Conservation (phyloP, 129 eudicot species). For the Tagetes patula region DNA sequence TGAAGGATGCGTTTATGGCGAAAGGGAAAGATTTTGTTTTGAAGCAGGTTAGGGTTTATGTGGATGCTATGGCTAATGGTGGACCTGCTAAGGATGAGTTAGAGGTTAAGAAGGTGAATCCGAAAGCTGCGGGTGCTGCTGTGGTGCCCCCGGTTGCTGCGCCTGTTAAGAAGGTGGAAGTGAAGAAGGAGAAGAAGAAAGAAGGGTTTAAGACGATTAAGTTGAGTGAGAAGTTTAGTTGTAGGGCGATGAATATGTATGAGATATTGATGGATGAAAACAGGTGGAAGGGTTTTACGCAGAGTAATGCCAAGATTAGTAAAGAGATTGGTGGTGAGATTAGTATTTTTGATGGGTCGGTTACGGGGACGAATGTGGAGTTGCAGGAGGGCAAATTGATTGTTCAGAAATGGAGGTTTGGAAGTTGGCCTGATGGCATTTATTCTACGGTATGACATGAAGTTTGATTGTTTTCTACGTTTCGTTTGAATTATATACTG, state of each 20-base stretch:
- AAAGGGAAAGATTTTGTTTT: slow-evolving; percentile 70
- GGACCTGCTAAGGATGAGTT: slow-evolving; percentile 89
- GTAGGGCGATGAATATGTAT: slow-evolving; percentile 77
- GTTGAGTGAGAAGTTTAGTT: slow-evolving; percentile 81
- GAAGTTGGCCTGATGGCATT: slow-evolving; percentile 91
- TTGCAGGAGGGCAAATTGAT: slow-evolving; percentile 84
- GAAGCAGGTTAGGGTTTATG: slow-evolving; percentile 71
- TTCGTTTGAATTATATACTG: not conserved
- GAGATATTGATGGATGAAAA: slow-evolving; percentile 99
- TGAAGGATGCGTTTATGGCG: slow-evolving; percentile 72
- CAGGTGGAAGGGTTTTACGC: slow-evolving; percentile 97
- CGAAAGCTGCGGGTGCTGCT: slow-evolving; percentile 14
- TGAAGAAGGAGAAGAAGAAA: slow-evolving; percentile 44
- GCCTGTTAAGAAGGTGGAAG: slow-evolving; percentile 29
- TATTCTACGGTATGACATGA: slow-evolving; percentile 54
- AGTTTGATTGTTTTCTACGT: too few species aligned
- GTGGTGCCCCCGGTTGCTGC: slow-evolving; percentile 19
- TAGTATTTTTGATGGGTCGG: slow-evolving; percentile 81
- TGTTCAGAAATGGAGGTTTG: slow-evolving; percentile 96
- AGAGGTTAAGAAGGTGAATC: slow-evolving; percentile 70
- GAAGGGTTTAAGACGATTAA: slow-evolving; percentile 89
- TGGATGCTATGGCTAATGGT: slow-evolving; percentile 82
- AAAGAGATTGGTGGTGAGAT: slow-evolving; percentile 92
- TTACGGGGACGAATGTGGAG: slow-evolving; percentile 76
- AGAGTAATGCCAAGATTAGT: slow-evolving; percentile 86